Evolutionary conservation across 2,329 filamentous ascomycete genomes (phyloP), one percentile per base, ranked within the genome.

Genomic region (Cercospora beticola): DNA sequence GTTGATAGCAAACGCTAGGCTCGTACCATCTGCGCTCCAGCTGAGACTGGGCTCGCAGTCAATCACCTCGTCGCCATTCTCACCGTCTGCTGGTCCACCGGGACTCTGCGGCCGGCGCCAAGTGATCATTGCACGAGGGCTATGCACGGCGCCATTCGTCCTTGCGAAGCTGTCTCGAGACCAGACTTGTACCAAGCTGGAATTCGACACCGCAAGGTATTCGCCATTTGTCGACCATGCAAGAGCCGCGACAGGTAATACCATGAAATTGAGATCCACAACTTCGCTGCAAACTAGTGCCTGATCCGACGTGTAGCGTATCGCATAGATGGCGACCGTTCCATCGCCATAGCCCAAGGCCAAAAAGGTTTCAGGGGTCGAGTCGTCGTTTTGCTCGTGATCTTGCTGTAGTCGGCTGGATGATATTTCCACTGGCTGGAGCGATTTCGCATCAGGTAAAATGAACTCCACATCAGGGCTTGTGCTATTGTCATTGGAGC

Each of bases 1-100:
- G 31, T 75, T 75, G 1, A 71, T 68, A 5, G 75, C 75, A 73
- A 85, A 84, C 1, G 82, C 83, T 66, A 87, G 78, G 72, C 82
- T 84, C 73, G 83, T 83, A n/a, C 85, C 84, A 74, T 86, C 83
- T 12, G 79, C 79, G 74, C 86, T 85, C 85, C 85, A 87, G 31
- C 80, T 81, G 62, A 87, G 76, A 69, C 74, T 78, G 8, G 78
- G 78, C 68, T 78, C 75, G 14, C 64, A 60, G 46, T 52, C 46
- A 52, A 26, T 23, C 1, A 52, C 46, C 46, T 21, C 46, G 23
- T 73, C 71, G 52, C 23, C 23, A 26, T 52, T 31, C 4, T 30
- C 49, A 8, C 68, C 69, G 46, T 52, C 64, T 6, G 36, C 28
- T 54, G 26, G 14, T 18, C 57, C 64, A 28, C 60, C 60, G 12